Conservation (phyloP, 768 basidiomycete species). For the Tricholoma flavovirens region DNA sequence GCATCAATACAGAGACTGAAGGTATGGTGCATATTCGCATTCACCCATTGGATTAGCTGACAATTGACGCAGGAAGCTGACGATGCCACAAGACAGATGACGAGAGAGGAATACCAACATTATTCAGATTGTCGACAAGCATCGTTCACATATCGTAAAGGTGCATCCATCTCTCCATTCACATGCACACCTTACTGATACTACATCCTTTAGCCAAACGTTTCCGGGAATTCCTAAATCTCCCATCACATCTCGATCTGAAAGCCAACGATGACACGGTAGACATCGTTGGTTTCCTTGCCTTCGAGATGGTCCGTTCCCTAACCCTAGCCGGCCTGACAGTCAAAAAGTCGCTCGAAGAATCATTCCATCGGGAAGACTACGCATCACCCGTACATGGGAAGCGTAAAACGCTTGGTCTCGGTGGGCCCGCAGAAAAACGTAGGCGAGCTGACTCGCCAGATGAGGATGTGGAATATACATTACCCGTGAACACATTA, state of each 20-base stretch:
- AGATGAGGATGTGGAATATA: conserved; percentile 56
- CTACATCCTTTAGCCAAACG: conserved; percentile 64
- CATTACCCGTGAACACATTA: conserved; percentile 62
- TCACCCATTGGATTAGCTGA: background rate
- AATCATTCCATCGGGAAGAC: conserved; percentile 61
- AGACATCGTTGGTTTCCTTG: conserved; percentile 95
- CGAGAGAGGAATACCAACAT: conserved; percentile 92
- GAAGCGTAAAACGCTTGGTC: conserved; percentile 55
- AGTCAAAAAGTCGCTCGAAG: conserved; percentile 75
- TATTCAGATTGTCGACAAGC: conserved; percentile 97
- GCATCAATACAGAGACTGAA: conserved; percentile 86
- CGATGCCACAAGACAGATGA: conserved; percentile 93
- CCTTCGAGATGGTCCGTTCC: conserved; percentile 95
- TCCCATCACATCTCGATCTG: conserved; percentile 80
- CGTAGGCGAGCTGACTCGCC: conserved; percentile 53
- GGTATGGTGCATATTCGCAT: conserved; percentile 28
- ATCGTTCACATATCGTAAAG: conserved; percentile 95
- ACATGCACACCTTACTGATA: conserved; percentile 1
- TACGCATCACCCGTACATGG: conserved; percentile 61
- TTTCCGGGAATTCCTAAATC: conserved; percentile 90
- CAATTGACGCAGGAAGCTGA: conserved; percentile 69
- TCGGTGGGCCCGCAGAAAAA: conserved; percentile 46
- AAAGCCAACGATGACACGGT: conserved; percentile 92
- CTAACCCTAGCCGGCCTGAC: conserved; percentile 84
- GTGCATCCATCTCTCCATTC: conserved; percentile 31